These are phyloP conservation scores for Penicillium sp. DNA, from an alignment of 2,329 filamentous ascomycete genomes.

Conservation along the genomic window DNA sequence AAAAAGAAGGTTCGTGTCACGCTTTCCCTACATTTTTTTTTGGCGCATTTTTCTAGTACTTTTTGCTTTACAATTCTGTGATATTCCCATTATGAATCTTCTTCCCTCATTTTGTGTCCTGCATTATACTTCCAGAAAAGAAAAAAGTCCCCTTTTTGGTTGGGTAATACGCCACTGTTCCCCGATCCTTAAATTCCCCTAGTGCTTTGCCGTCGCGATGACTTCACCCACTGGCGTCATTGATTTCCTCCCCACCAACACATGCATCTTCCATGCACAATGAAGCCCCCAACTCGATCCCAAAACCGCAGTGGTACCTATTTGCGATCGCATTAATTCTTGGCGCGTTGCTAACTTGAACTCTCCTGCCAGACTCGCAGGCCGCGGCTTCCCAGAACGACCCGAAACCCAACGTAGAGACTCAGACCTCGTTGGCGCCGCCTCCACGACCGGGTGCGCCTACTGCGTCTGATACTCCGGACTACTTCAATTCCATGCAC, in stretches of 20 bases:
- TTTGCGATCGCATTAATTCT: slow-evolving; percentile 12
- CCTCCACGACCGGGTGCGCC: slow-evolving; percentile 54
- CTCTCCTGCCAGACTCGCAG: slow-evolving; percentile 23
- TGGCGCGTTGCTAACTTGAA: slow-evolving; percentile 19
- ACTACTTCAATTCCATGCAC: slow-evolving; percentile 60
- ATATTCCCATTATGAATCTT: not conserved
- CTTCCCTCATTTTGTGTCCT: slow-evolving; percentile 7
- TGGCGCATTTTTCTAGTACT: slow-evolving; percentile 8
- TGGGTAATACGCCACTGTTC: slow-evolving; percentile 28
- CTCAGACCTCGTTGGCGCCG: slow-evolving; percentile 58
- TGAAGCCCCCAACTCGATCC: slow-evolving; percentile 16
- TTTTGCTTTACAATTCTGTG: slow-evolving; percentile 6
- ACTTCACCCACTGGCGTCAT: slow-evolving; percentile 33
- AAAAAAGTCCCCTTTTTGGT: slow-evolving; percentile 18
- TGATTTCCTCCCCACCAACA: slow-evolving; percentile 21
- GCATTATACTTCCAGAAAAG: slow-evolving; percentile 10
- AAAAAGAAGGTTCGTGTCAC: slow-evolving; percentile 35
- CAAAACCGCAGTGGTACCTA: slow-evolving; percentile 17
- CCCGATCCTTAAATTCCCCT: slow-evolving; percentile 21
- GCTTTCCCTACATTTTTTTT: slow-evolving; percentile 7
- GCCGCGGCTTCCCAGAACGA: slow-evolving; percentile 28
- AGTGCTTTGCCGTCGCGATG: slow-evolving; percentile 28
- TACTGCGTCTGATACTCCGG: slow-evolving; percentile 50
- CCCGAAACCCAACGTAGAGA: slow-evolving; percentile 45
- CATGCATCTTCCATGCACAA: slow-evolving; percentile 11